Base-by-base conservation (phyloP, 495 filamentous ascomycete species). In the Pseudevernia furfuracea region DNA sequence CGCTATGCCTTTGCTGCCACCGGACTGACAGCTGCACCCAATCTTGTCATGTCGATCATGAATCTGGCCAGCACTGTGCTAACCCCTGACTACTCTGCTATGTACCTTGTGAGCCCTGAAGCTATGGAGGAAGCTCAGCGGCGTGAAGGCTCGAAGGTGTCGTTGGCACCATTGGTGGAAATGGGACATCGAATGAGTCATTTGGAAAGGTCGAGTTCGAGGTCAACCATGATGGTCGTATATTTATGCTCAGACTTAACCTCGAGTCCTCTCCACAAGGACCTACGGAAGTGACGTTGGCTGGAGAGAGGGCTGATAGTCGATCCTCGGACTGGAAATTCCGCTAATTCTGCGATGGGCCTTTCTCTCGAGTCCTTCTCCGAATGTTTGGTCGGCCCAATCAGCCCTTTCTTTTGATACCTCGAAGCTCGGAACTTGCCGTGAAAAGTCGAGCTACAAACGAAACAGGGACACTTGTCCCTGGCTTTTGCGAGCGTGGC, bases 11-110 rank as follows among this genome's bases (percentile, higher is more conserved):
- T 78, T 61, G 75, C 74, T 3, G 74, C 78, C 4, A 82, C 78
- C 59, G 70, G 73, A 6, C 60, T 81, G 6, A 80, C 79, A 0
- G 75, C 80, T 1, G 44, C 73, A 8, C 80, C 85, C 0, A 89
- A 89, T 72, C 82, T 86, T 34, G 71, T 89, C 39, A 82, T 90
- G 65, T 89, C 86, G 8, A 84, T 89, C 61, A 77, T 85, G n/a
- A 89, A 89, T 71, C 79, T 82, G 11, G 79, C 76, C 21, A 73
- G 71, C 19, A 71, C 71, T 44, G 46, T 78, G 21, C 58, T 73
- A n/a, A 72, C 68, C 23, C 73, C 78, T 1, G 71, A 74, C 17
- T 81, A 81, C 62, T 68, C 78, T 23, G 68, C 69, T 0, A 39
- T 79, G 1, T 79, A 73, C 60, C 70, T 81, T 30, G 70, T 81